Evolutionary conservation across 805 yeast genomes (phyloP).

Genomic region (Ogataea siamensis): DNA sequence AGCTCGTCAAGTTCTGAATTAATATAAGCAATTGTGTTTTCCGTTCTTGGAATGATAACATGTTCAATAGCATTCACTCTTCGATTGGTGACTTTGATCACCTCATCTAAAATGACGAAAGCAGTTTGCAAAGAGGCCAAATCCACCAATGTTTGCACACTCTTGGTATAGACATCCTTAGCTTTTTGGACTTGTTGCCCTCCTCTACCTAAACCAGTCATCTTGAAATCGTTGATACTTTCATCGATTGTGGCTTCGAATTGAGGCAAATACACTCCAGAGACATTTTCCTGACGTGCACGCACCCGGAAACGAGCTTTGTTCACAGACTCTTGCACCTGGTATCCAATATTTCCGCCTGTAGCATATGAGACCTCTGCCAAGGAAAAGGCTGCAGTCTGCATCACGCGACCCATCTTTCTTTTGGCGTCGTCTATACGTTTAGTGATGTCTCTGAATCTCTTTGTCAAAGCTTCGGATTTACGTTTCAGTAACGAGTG

Average conservation of each 20-base stretch:
- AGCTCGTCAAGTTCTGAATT: conserved; percentile 95
- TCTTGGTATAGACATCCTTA: conserved; percentile 86
- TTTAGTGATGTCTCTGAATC: conserved; percentile 93
- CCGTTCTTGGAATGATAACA: conserved; percentile 96
- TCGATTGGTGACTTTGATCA: conserved; percentile 94
- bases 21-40: conserved; percentile 87
- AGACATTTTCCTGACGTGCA: conserved; percentile 92
- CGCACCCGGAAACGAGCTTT: conserved; percentile 86
- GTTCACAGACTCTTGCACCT: conserved; percentile 91
- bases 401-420: conserved; percentile 98
- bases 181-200: conserved; percentile 98
- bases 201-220: conserved; percentile 97
- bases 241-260: conserved; percentile 84
- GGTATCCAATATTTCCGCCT: conserved; percentile 92
- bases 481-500: conserved; percentile 90
- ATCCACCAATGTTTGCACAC: conserved; percentile 96
- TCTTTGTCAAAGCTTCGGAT: conserved; percentile 93
- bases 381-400: conserved; percentile 93
- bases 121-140: conserved; percentile 96
- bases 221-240: conserved; percentile 85
- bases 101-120: conserved; percentile 93
- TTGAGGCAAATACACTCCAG: conserved; percentile 92
- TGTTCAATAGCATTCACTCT: conserved; percentile 99
- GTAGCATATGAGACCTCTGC: conserved; percentile 98
- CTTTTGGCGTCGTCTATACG: conserved; percentile 93